Percentiles rank a stretch among this genome's conserved stretches.
Evolutionary conservation across 768 basidiomycete genomes (phyloP).

Genomic region (Boletus sp.): DNA sequence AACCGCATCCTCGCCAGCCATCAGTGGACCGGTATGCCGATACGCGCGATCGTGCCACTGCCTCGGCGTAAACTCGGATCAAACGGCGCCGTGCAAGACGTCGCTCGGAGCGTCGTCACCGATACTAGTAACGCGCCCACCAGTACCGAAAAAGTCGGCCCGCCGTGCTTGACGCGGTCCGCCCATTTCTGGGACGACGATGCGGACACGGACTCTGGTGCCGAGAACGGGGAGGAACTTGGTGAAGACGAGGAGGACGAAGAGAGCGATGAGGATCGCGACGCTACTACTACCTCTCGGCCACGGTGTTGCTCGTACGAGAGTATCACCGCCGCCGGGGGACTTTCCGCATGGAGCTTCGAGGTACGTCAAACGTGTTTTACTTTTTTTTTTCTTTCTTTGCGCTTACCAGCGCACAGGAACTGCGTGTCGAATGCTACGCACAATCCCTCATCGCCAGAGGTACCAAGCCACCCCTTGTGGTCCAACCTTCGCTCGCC

Average conservation of each 20-base stretch:
- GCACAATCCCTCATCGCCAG: conserved; percentile 28
- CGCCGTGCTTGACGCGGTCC: background rate
- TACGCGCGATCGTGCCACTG: conserved; percentile 23
- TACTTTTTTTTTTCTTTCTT: background rate
- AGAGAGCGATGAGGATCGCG: background rate
- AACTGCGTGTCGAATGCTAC: conserved; percentile 32
- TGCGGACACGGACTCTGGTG: background rate
- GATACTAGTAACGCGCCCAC: background rate
- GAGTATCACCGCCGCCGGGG: conserved; percentile 28
- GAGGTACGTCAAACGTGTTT: conserved; percentile 15
- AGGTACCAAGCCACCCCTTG: conserved; percentile 21
- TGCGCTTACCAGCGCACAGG: conserved; percentile 10
- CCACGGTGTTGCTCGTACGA: conserved; percentile 17
- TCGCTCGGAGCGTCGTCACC: too few species aligned
- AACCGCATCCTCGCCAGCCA: background rate
- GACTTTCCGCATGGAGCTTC: conserved; percentile 28
- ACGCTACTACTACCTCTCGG: rapidly evolving
- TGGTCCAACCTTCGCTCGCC: conserved; percentile 14
- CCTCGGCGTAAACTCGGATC: conserved; percentile 12
- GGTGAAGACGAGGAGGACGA: background rate
- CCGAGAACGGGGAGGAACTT: background rate
- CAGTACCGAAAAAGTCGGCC: background rate
- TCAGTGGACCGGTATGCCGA: conserved; percentile 21
- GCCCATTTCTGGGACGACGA: background rate
- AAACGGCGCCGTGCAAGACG: too few species aligned